Conservation (phyloP, 2,329 filamentous ascomycete genomes). For the Talaromyces sp. region DNA sequence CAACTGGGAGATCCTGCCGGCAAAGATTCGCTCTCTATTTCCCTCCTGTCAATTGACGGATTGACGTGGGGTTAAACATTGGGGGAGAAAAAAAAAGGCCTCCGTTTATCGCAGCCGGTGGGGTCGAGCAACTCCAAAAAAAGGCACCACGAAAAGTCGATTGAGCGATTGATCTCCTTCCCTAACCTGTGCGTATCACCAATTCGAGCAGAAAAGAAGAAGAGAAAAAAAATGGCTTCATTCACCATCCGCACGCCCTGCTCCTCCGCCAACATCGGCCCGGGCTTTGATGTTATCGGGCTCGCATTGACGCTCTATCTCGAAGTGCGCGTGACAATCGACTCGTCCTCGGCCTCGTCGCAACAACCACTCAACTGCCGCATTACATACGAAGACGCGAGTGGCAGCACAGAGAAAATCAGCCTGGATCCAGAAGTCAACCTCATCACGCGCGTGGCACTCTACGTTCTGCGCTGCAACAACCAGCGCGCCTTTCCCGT, state of each 20-base stretch:
- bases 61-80: background rate
- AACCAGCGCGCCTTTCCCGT: slow-evolving; percentile 76
- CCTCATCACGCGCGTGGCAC: slow-evolving; percentile 86
- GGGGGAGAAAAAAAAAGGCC: slow-evolving; percentile 3
- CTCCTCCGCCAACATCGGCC: slow-evolving; percentile 96
- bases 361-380: slow-evolving; percentile 60
- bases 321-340: slow-evolving; percentile 77
- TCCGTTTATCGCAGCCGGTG: background rate
- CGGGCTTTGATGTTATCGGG: slow-evolving; percentile 94
- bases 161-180: background rate
- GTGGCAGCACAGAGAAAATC: slow-evolving; percentile 67
- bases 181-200: background rate
- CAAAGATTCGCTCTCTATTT: background rate
- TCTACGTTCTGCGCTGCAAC: slow-evolving; percentile 93
- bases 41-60: background rate
- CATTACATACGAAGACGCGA: slow-evolving; percentile 84
- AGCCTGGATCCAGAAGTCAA: slow-evolving; percentile 80
- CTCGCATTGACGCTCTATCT: slow-evolving; percentile 92
- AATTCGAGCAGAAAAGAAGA: background rate
- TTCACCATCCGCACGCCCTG: slow-evolving; percentile 78
- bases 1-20: background rate
- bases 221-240: slow-evolving; percentile 16
- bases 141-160: background rate
- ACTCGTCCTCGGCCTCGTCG: slow-evolving; percentile 46
- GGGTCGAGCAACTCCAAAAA: background rate